Evolutionary conservation across 176 grass and related monocot genomes (phyloP).

Genomic region (Alopecurus myosuroides): DNA sequence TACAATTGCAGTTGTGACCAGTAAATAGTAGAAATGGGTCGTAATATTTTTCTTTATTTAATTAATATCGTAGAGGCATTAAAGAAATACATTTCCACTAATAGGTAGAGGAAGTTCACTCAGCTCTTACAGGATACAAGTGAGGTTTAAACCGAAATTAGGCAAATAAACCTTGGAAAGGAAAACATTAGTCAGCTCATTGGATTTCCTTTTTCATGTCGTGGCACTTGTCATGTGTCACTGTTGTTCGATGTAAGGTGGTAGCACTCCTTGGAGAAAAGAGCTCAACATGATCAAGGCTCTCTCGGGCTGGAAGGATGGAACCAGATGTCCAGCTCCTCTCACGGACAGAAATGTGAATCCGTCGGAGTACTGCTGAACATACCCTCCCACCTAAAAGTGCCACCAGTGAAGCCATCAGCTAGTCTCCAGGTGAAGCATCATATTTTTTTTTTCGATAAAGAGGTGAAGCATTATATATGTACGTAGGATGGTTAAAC

Average conservation of each 20-base stretch:
- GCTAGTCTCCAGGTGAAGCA: neutral
- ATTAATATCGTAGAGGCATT: too few species aligned
- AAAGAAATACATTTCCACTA: neutral
- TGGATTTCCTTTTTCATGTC: neutral
- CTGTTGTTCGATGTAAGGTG: slow-evolving; percentile 4
- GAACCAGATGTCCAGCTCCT: slow-evolving; percentile 48
- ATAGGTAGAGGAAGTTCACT: neutral
- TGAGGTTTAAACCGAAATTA: neutral
- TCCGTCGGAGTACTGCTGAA: slow-evolving; percentile 28
- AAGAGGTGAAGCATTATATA: too few species aligned
- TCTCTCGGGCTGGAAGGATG: slow-evolving; percentile 37
- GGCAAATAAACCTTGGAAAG: neutral
- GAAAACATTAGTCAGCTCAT: neutral
- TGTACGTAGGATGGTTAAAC: too few species aligned
- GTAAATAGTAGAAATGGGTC: neutral
- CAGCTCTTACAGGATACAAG: neutral
- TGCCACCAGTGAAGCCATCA: neutral
- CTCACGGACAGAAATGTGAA: slow-evolving; percentile 41
- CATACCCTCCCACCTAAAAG: slow-evolving; percentile 29
- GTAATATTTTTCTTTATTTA: neutral
- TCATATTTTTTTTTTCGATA: too few species aligned
- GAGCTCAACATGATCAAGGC: slow-evolving; percentile 19
- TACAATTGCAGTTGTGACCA: neutral
- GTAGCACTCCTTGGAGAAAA: slow-evolving; percentile 36
- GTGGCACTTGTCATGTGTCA: neutral